phyloP scores from a whole-genome alignment of 2,329 filamentous ascomycete genomes.

The Sordariomycetes sp. region DNA sequence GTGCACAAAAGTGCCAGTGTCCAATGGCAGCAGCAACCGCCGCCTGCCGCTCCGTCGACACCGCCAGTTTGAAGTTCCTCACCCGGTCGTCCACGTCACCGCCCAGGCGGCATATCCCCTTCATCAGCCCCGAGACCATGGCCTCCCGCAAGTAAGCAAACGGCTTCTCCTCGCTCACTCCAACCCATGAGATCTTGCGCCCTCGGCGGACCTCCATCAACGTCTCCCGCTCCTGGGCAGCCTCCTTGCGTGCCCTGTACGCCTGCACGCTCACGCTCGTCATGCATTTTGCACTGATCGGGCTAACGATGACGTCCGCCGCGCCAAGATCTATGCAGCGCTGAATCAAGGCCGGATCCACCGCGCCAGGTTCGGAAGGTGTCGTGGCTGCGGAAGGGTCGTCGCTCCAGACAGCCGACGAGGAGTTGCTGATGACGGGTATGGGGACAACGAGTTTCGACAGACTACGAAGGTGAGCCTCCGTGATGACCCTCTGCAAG shows the following conservation, averaged over 20 bases:
- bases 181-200: slow-evolving; percentile 84
- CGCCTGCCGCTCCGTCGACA: slow-evolving; percentile 51
- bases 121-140: slow-evolving; percentile 88
- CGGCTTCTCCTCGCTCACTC: slow-evolving; percentile 70
- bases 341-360: slow-evolving; percentile 37
- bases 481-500: slow-evolving; percentile 42
- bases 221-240: slow-evolving; percentile 57
- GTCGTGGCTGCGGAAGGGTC: not conserved
- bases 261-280: slow-evolving; percentile 70
- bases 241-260: slow-evolving; percentile 69
- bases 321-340: slow-evolving; percentile 78
- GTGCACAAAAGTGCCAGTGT: slow-evolving; percentile 79
- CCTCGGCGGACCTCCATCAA: slow-evolving; percentile 60
- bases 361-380: slow-evolving; percentile 12
- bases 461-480: slow-evolving; percentile 40
- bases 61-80: slow-evolving; percentile 50
- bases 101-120: slow-evolving; percentile 65
- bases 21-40: slow-evolving; percentile 58
- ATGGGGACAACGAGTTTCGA: slow-evolving; percentile 44
- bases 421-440: slow-evolving; percentile 30
- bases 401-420: slow-evolving; percentile 16
- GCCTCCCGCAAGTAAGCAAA: slow-evolving; percentile 83
- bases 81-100: slow-evolving; percentile 49
- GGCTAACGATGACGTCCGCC: slow-evolving; percentile 71
- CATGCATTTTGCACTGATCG: slow-evolving; percentile 60